Percentiles rank a stretch among this genome's conserved stretches.
These are phyloP conservation scores for Epichloe sylvatica DNA, from an alignment of 2,329 filamentous ascomycete species.

Conservation along the genomic window DNA sequence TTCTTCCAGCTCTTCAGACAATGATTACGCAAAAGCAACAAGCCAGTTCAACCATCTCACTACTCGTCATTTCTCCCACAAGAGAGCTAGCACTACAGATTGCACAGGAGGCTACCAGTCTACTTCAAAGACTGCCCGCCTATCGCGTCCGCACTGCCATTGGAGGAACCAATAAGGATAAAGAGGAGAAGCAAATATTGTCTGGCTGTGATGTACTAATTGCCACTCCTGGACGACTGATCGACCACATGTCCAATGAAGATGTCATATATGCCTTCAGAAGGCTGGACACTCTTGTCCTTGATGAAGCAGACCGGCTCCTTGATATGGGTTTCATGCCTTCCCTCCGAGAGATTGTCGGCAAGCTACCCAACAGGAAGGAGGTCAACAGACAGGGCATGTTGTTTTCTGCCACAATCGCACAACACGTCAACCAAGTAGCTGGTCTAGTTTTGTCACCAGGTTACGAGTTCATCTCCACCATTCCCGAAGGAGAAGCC, in stretches of 20 bases:
- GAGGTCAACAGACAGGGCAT: slow-evolving; percentile 53
- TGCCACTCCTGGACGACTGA: slow-evolving; percentile 63
- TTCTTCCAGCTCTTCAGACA: slow-evolving; percentile 69
- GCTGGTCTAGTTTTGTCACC: slow-evolving; percentile 54
- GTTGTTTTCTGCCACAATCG: slow-evolving; percentile 77
- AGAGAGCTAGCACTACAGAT: slow-evolving; percentile 60
- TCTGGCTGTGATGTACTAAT: slow-evolving; percentile 66
- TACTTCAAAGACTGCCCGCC: slow-evolving; percentile 57
- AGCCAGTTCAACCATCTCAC: slow-evolving; percentile 31
- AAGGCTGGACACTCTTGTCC: slow-evolving; percentile 60
- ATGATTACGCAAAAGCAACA: slow-evolving; percentile 38
- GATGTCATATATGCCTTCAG: slow-evolving; percentile 54
- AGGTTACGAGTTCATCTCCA: slow-evolving; percentile 69
- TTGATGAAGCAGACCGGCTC: slow-evolving; percentile 71
- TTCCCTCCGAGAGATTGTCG: slow-evolving; percentile 62
- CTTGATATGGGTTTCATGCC: slow-evolving; percentile 78
- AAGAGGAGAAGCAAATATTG: slow-evolving; percentile 56
- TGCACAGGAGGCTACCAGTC: slow-evolving; percentile 52
- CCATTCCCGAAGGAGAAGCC: slow-evolving; percentile 58
- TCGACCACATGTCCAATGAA: slow-evolving; percentile 65
- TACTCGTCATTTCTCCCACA: slow-evolving; percentile 56
- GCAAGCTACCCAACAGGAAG: slow-evolving; percentile 49
- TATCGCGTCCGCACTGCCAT: slow-evolving; percentile 70
- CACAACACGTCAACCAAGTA: slow-evolving; percentile 62
- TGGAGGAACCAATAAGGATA: slow-evolving; percentile 61